These are phyloP conservation scores for Calonectria pauciramosa DNA, from an alignment of 2,329 filamentous ascomycete species.

Conservation along the genomic window DNA sequence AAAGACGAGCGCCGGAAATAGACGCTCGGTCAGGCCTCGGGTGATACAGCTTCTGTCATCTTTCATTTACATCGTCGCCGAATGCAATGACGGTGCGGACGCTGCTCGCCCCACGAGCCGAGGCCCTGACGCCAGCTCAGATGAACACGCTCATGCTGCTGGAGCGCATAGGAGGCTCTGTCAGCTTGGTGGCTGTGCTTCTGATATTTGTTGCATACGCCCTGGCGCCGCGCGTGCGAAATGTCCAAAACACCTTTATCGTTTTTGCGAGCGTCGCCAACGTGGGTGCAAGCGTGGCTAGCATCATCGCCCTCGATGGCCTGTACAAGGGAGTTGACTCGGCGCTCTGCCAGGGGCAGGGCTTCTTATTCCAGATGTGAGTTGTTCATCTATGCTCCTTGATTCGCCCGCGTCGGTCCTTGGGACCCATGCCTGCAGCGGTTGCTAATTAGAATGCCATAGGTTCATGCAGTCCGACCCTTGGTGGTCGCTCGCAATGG, in stretches of 20 bases:
- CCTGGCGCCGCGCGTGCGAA: conserved; percentile 65
- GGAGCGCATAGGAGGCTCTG: conserved; percentile 66
- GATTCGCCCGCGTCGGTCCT: not conserved
- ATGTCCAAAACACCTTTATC: conserved; percentile 73
- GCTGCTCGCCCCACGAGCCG: conserved; percentile 37
- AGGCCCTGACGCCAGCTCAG: conserved; percentile 53
- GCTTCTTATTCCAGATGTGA: conserved; percentile 77
- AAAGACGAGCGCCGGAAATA: not conserved
- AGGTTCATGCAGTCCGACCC: conserved; percentile 85
- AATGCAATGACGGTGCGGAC: conserved; percentile 26
- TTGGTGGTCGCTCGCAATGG: conserved; percentile 86
- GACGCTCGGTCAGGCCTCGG: not conserved
- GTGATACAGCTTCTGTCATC: conserved; percentile 9
- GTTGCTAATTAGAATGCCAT: not conserved
- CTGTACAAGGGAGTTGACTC: conserved; percentile 67
- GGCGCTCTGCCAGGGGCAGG: conserved; percentile 72
- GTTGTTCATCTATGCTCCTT: conserved; percentile 47
- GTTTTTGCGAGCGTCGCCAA: conserved; percentile 73
- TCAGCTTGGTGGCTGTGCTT: conserved; percentile 66
- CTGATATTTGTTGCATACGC: conserved; percentile 67
- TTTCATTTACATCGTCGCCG: not conserved
- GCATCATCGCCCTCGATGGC: conserved; percentile 78
- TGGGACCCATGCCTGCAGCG: not conserved
- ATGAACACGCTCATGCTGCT: conserved; percentile 59
- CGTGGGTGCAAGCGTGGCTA: conserved; percentile 72